These are phyloP conservation scores for Lunasporangiospora selenospora DNA, from an alignment of 192 early-diverging fungal genomes.

Conservation along the genomic window DNA sequence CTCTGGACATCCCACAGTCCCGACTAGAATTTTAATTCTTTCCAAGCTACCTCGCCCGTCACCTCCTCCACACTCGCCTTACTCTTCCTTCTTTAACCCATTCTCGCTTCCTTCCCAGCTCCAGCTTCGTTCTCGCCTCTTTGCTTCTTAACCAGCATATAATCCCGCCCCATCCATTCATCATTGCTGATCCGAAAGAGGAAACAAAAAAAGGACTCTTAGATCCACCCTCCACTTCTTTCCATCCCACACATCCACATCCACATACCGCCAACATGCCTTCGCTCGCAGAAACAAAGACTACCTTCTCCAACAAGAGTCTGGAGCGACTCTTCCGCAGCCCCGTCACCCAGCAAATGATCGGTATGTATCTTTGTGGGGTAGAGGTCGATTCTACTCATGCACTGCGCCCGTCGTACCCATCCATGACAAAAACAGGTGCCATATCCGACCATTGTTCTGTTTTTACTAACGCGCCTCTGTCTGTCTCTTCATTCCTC, in stretches of 20 bases:
- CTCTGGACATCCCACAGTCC: slow-evolving; percentile 13
- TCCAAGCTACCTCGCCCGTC: slow-evolving; percentile 7
- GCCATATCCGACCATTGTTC: no score
- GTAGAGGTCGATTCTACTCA: no score
- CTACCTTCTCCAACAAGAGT: slow-evolving; percentile 41
- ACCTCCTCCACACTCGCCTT: neutral
- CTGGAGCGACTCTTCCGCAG: slow-evolving; percentile 40
- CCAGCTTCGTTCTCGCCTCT: neutral
- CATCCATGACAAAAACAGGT: no score
- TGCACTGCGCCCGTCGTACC: no score
- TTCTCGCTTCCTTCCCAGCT: neutral
- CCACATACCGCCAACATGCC: no score
- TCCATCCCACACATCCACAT: neutral
- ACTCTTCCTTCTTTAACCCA: neutral
- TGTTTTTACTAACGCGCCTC: no score
- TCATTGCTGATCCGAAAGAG: no score
- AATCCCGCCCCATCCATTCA: neutral
- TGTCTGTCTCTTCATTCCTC: neutral
- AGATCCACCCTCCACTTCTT: neutral
- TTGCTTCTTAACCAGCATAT: neutral
- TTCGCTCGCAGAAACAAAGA: slow-evolving; percentile 42
- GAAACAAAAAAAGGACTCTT: no score
- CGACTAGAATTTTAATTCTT: slow-evolving; percentile 50
- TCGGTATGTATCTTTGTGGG: slow-evolving; percentile 29
- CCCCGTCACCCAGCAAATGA: slow-evolving; percentile 49